phyloP scores from a whole-genome alignment of 164 flowering plant species.

The grape (Vitis vinifera) region ASM3070453v1 NC_081814.1:1091501-1092000 shows the following conservation, averaged over 20 bases:
- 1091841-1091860: too few species aligned
- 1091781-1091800: too few species aligned
- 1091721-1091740: not conserved
- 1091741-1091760: not conserved
- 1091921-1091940: too few species aligned
- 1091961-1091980: too few species aligned
- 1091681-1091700: slow-evolving; percentile 67
- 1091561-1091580: slow-evolving; percentile 39
- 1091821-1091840: too few species aligned
- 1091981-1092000: not conserved
- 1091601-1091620: slow-evolving; percentile 88
- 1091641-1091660: slow-evolving; percentile 89
- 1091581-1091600: slow-evolving; percentile 97
- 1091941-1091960: too few species aligned
- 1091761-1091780: too few species aligned
- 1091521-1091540: not conserved
- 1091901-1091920: too few species aligned
- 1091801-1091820: too few species aligned
- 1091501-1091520: not conserved
- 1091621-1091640: slow-evolving; percentile 93
- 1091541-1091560: not conserved
- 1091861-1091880: too few species aligned
- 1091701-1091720: not conserved
- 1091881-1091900: too few species aligned
- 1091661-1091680: slow-evolving; percentile 57